Conservation (phyloP, 108 stramenopile species). For the Fistulifera pelliculosa region DNA sequence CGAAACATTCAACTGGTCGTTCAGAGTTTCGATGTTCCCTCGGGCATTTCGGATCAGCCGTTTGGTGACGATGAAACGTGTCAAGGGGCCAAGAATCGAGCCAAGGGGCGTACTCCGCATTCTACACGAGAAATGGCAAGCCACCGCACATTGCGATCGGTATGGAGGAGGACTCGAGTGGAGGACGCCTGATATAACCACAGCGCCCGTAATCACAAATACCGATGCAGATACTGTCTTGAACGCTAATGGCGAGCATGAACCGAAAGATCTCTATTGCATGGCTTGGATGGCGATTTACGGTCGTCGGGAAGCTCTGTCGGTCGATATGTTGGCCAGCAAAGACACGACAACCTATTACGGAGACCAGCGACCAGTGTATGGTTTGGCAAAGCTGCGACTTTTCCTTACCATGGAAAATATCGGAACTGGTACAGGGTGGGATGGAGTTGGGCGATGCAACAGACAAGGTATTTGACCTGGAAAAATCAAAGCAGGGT, state of each 20-base stretch:
- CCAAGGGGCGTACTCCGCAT: conserved; percentile 48
- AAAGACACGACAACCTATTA: not conserved
- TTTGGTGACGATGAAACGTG: conserved; percentile 82
- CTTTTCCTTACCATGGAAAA: conserved; percentile 61
- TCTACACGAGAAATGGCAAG: conserved; percentile 12
- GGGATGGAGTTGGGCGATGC: conserved; percentile 90
- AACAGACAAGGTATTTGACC: conserved; percentile 70
- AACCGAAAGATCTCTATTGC: conserved; percentile 43
- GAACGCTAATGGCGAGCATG: conserved; percentile 5
- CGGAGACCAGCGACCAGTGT: conserved; percentile 11
- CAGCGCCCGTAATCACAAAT: not conserved
- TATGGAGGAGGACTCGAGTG: conserved; percentile 90
- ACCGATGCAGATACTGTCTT: not conserved
- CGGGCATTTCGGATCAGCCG: conserved; percentile 83
- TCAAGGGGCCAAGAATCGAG: conserved; percentile 78
- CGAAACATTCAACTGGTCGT: conserved; percentile 23
- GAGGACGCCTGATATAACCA: not conserved
- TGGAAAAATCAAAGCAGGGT: conserved; percentile 67
- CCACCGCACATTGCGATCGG: conserved; percentile 71
- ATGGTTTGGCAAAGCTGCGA: conserved; percentile 58
- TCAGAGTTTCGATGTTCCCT: conserved; percentile 38
- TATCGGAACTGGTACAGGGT: conserved; percentile 40
- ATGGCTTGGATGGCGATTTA: conserved; percentile 93
- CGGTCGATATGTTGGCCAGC: conserved; percentile 18
- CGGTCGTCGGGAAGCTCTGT: conserved; percentile 27